Conservation (phyloP, 2,329 filamentous ascomycete genomes). For the Xylariaceae sp. region DNA sequence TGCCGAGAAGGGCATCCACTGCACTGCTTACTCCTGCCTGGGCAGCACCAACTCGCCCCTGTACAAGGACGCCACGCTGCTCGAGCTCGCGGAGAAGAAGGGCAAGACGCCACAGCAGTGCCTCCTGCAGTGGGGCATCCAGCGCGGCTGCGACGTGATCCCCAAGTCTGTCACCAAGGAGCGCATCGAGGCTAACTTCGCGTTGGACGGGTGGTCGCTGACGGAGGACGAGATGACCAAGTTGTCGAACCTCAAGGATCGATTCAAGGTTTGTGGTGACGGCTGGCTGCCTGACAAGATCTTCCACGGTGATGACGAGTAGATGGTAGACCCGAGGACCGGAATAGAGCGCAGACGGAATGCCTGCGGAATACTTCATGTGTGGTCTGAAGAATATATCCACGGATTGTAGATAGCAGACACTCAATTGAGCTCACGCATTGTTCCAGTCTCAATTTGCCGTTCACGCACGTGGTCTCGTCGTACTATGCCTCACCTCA, state of each 20-base stretch:
- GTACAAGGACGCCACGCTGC: constrained; percentile 61
- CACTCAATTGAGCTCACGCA: background rate
- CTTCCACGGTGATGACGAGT: constrained; percentile 82
- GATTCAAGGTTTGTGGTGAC: constrained; percentile 81
- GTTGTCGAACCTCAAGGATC: constrained; percentile 64
- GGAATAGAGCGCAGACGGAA: background rate
- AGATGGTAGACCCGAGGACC: constrained; percentile 26
- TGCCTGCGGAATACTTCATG: constrained; percentile 1
- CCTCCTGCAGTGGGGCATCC: constrained; percentile 74
- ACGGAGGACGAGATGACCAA: constrained; percentile 67
- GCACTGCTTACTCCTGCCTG: constrained; percentile 70
- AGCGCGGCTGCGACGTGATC: constrained; percentile 78
- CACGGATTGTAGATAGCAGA: background rate
- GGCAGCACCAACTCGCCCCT: constrained; percentile 68
- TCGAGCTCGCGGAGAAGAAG: constrained; percentile 60
- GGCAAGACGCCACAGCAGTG: constrained; percentile 71
- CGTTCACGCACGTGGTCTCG: background rate
- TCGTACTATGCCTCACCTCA: background rate
- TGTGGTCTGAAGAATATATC: background rate
- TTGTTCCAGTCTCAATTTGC: background rate
- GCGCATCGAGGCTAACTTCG: constrained; percentile 73
- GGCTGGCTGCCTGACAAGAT: constrained; percentile 71
- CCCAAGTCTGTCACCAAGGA: constrained; percentile 75
- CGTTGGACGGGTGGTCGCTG: constrained; percentile 69
- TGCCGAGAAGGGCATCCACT: constrained; percentile 69